Conservation (phyloP, 345 rosid genomes). For the Viola odorata region DNA sequence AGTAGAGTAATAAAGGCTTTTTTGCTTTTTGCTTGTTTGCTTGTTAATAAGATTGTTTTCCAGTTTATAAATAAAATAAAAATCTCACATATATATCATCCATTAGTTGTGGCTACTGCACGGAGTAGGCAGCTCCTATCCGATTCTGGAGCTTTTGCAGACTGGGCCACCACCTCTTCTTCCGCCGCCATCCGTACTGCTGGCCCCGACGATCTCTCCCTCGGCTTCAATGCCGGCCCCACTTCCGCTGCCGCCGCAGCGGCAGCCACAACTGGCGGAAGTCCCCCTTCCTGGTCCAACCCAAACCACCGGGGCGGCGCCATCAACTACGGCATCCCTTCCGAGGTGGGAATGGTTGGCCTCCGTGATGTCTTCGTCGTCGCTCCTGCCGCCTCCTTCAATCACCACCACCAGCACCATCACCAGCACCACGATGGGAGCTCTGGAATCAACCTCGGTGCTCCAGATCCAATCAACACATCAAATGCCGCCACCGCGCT, state of each 20-base stretch:
- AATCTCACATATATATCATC: background rate
- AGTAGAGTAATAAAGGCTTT: no score
- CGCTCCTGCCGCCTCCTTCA: constrained; percentile 58
- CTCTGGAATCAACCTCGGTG: constrained; percentile 23
- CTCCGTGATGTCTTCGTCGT: constrained; percentile 69
- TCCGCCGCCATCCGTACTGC: constrained; percentile 52
- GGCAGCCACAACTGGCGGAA: constrained; percentile 15
- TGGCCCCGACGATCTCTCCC: constrained; percentile 76
- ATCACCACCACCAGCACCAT: constrained; percentile 48
- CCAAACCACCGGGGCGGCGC: constrained; percentile 27
- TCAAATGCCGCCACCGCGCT: constrained; percentile 48
- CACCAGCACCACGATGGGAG: constrained; percentile 32
- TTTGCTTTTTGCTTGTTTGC: background rate
- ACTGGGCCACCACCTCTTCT: constrained; percentile 64
- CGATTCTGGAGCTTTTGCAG: constrained; percentile 91
- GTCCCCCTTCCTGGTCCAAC: constrained; percentile 42
- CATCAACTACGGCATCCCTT: constrained; percentile 50
- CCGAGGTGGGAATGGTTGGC: constrained; percentile 85
- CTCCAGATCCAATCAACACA: constrained; percentile 31
- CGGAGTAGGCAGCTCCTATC: constrained; percentile 67
- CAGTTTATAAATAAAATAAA: background rate
- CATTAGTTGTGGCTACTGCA: constrained; percentile 88
- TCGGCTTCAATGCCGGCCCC: constrained; percentile 92
- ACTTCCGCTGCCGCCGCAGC: constrained; percentile 25
- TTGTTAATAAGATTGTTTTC: constrained; percentile 7